Percentiles rank a stretch among this genome's conserved stretches.
Conservation (phyloP, 2,329 filamentous ascomycete species). For the Trichoderma sp. region DNA sequence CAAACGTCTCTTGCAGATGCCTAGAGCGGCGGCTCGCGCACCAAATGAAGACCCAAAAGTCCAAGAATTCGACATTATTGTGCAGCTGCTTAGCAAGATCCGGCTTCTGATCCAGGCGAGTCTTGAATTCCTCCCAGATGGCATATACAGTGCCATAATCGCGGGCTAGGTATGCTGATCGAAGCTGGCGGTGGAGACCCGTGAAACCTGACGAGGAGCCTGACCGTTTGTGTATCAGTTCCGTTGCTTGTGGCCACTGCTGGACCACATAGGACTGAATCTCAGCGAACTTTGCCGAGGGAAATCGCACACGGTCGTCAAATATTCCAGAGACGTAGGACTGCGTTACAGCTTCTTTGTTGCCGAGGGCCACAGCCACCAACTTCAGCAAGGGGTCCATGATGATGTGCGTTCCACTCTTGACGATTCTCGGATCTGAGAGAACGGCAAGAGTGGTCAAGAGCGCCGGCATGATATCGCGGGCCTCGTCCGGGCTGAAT, state of each 20-base stretch:
- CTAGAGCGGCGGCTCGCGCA: slow-evolving; percentile 34
- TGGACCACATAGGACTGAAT: slow-evolving; percentile 30
- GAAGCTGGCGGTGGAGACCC: slow-evolving; percentile 32
- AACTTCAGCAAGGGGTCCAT: slow-evolving; percentile 34
- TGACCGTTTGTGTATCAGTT: slow-evolving; percentile 28
- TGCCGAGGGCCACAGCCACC: slow-evolving; percentile 25
- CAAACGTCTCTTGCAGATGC: slow-evolving; percentile 39
- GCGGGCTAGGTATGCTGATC: slow-evolving; percentile 31
- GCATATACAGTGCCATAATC: slow-evolving; percentile 31
- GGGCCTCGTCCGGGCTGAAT: slow-evolving; percentile 27
- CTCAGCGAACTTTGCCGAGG: slow-evolving; percentile 23
- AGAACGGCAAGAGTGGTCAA: slow-evolving; percentile 34
- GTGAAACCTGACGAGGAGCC: slow-evolving; percentile 13
- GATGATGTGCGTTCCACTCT: slow-evolving; percentile 17
- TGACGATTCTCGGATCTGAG: slow-evolving; percentile 29
- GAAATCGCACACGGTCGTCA: slow-evolving; percentile 22
- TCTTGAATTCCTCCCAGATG: slow-evolving; percentile 37
- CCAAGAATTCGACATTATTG: slow-evolving; percentile 36
- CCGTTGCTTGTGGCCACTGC: slow-evolving; percentile 31
- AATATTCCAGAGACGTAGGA: slow-evolving; percentile 26
- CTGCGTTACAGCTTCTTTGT: slow-evolving; percentile 23
- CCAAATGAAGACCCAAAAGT: slow-evolving; percentile 42
- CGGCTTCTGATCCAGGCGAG: slow-evolving; percentile 27
- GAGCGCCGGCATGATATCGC: slow-evolving; percentile 33
- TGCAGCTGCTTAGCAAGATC: slow-evolving; percentile 31